A percentile compares a stretch with the other conserved stretches of the same genome.
phyloP scores from a whole-genome alignment of 2,329 filamentous ascomycete genomes.

The Raffaelea arxii region DNA sequence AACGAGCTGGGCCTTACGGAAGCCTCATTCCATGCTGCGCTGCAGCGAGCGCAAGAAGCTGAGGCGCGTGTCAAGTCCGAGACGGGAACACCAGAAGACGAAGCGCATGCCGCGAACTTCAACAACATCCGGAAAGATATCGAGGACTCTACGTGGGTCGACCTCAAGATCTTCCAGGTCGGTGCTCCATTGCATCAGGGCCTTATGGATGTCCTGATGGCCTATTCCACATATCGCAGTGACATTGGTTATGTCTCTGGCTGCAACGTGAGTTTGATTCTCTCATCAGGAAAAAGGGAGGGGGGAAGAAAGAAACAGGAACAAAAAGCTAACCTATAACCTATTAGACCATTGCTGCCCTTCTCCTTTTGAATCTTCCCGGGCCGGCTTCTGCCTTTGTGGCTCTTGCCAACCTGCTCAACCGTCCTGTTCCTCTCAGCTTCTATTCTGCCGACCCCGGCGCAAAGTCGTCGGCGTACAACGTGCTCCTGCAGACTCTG shows the following conservation, averaged over 20 bases:
- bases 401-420: slow-evolving; percentile 66
- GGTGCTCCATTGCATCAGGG: slow-evolving; percentile 57
- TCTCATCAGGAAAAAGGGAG: too few species aligned
- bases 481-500: slow-evolving; percentile 58
- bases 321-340: slow-evolving; percentile 15
- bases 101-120: slow-evolving; percentile 50
- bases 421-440: slow-evolving; percentile 63
- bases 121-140: slow-evolving; percentile 55
- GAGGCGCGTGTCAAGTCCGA: slow-evolving; percentile 45
- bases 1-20: slow-evolving; percentile 62
- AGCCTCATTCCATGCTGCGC: slow-evolving; percentile 59
- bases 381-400: slow-evolving; percentile 56
- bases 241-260: slow-evolving; percentile 71
- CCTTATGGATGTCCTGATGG: slow-evolving; percentile 63
- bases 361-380: slow-evolving; percentile 63
- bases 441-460: slow-evolving; percentile 63
- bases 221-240: slow-evolving; percentile 72
- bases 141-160: slow-evolving; percentile 54
- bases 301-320: too few species aligned
- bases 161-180: slow-evolving; percentile 62
- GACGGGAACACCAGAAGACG: slow-evolving; percentile 42
- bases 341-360: slow-evolving; percentile 56
- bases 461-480: slow-evolving; percentile 61
- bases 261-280: slow-evolving; percentile 62
- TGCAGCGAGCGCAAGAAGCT: slow-evolving; percentile 55